A percentile compares a stretch with the other conserved stretches of the same genome.
These are phyloP conservation scores for Pezicula carpinea DNA, from an alignment of 2,329 filamentous ascomycete species.

Conservation along the genomic window DNA sequence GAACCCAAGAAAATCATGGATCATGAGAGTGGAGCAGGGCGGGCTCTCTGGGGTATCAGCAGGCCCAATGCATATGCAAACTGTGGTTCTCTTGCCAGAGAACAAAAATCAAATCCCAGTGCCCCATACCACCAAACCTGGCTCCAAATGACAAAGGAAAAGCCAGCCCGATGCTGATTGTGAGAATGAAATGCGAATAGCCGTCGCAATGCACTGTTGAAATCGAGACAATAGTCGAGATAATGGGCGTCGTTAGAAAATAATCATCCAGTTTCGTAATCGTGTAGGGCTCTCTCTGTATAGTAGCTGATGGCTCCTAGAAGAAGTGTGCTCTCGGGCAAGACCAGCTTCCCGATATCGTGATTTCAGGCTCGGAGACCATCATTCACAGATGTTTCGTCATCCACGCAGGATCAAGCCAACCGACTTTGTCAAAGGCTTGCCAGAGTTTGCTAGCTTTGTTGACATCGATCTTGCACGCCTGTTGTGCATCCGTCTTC, in stretches of 20 bases:
- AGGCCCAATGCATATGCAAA: constrained; percentile 25
- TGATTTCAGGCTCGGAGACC: neutral
- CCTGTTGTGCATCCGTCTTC: constrained; percentile 92
- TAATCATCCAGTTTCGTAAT: constrained; percentile 13
- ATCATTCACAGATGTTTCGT: constrained; percentile 14
- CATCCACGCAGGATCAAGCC: constrained; percentile 49
- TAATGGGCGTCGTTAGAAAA: neutral
- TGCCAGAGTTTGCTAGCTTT: constrained; percentile 92
- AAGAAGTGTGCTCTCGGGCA: constrained; percentile 2
- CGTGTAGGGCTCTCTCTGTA: neutral
- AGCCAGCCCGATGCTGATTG: constrained; percentile 8
- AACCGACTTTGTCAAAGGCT: constrained; percentile 81
- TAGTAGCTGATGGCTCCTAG: no score
- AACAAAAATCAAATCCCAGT: constrained; percentile 6
- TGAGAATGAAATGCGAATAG: constrained; percentile 18
- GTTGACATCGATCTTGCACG: constrained; percentile 98
- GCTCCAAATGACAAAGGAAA: constrained; percentile 16
- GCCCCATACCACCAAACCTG: constrained; percentile 7
- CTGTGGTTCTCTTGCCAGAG: constrained; percentile 6
- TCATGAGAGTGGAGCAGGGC: constrained; percentile 26
- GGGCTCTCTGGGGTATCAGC: constrained; percentile 26
- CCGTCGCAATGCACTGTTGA: constrained; percentile 20
- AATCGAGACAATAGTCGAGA: neutral
- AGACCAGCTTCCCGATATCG: constrained; percentile 5
- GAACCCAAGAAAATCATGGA: constrained; percentile 1